Evolutionary conservation across 2,329 filamentous ascomycete species (phyloP).

Genomic region (Hypoxylon sp.): DNA sequence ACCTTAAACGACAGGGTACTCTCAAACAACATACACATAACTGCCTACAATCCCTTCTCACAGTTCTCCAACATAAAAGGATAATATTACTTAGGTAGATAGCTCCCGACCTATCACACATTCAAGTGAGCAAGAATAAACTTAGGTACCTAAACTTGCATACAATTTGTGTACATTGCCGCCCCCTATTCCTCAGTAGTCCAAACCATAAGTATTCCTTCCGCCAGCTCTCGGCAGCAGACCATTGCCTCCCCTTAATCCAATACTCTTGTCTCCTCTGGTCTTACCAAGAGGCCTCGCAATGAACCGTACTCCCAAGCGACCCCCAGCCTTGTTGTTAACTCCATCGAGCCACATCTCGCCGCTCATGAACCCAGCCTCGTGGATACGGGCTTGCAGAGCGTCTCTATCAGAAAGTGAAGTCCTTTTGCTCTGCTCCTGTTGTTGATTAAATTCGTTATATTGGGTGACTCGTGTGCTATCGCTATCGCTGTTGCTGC

Average conservation of each 20-base stretch:
- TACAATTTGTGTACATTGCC: background rate
- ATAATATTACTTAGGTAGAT: no score
- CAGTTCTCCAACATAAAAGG: no score
- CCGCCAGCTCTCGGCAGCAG: background rate
- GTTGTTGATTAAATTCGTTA: background rate
- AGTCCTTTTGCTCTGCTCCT: background rate
- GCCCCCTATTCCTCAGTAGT: background rate
- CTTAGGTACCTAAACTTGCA: no score
- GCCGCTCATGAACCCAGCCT: constrained; percentile 4
- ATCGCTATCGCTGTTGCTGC: background rate
- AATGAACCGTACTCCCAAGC: constrained; percentile 8
- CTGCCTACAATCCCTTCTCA: no score
- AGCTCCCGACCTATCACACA: no score
- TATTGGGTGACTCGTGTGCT: background rate
- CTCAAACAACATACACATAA: no score
- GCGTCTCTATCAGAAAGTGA: background rate
- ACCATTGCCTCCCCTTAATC: background rate
- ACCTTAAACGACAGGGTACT: no score
- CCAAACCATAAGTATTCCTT: background rate
- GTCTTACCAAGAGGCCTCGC: constrained; percentile 1
- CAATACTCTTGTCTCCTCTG: background rate
- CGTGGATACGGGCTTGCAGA: background rate
- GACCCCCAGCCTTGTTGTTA: background rate
- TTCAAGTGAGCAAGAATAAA: no score
- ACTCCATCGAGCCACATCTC: constrained; percentile 15